These are phyloP conservation scores for Gaultheria prostrata DNA, from an alignment of 148 eudicot genomes.

Conservation along the genomic window DNA sequence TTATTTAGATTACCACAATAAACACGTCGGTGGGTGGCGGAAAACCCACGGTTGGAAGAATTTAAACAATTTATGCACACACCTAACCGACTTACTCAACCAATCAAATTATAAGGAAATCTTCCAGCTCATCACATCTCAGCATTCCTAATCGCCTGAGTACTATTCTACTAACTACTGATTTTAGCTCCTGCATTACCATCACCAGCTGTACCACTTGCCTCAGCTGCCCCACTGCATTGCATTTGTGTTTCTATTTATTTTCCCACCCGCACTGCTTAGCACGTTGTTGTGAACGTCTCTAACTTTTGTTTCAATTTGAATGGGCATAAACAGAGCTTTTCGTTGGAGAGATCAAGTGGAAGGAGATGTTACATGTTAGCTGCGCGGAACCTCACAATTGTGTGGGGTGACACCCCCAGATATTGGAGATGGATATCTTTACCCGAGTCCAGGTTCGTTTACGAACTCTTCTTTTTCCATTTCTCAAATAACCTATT, in stretches of 20 bases:
- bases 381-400: slow-evolving; percentile 51
- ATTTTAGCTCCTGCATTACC: too few relatives aligned
- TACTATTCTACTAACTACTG: too few relatives aligned
- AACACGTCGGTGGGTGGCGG: too few relatives aligned
- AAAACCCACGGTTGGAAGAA: too few relatives aligned
- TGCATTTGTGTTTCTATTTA: neutral
- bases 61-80: too few relatives aligned
- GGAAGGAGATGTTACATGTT: slow-evolving; percentile 65
- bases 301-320: neutral
- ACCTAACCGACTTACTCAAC: too few relatives aligned
- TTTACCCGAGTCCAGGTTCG: slow-evolving; percentile 49
- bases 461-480: neutral
- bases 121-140: too few relatives aligned
- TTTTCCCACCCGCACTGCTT: neutral
- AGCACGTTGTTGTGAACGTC: neutral
- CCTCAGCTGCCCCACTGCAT: too few relatives aligned
- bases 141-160: too few relatives aligned
- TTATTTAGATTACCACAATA: too few relatives aligned
- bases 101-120: too few relatives aligned
- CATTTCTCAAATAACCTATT: neutral
- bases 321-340: slow-evolving; percentile 38
- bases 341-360: slow-evolving; percentile 52
- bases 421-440: slow-evolving; percentile 61
- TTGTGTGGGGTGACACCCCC: slow-evolving; percentile 59
- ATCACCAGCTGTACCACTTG: too few relatives aligned